Evolutionary conservation across 2,329 filamentous ascomycete genomes (phyloP).

Genomic region (Cytospora leucostoma): DNA sequence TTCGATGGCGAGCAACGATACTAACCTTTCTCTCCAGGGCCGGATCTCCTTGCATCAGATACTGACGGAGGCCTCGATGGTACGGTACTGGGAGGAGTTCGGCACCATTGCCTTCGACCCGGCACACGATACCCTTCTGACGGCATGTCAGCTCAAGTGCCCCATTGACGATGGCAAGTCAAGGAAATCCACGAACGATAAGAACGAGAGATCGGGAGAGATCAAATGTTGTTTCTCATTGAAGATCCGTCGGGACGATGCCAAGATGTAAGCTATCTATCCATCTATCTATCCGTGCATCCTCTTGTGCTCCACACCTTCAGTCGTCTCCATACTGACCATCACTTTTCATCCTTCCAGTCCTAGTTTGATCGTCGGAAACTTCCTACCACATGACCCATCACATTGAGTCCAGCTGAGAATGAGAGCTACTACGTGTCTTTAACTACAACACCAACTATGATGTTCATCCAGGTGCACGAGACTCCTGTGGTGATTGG

Average conservation of each 20-base stretch:
- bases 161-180: conserved; percentile 58
- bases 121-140: conserved; percentile 90
- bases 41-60: conserved; percentile 96
- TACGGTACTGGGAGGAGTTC: conserved; percentile 99
- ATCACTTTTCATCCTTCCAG: conserved; percentile 46
- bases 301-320: neutral
- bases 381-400: conserved; percentile 87
- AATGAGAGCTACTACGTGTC: neutral
- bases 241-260: conserved; percentile 89
- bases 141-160: conserved; percentile 87
- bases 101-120: conserved; percentile 96
- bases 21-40: conserved; percentile 58
- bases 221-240: conserved; percentile 98
- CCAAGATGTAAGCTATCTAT: conserved; percentile 79
- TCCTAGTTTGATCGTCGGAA: conserved; percentile 92
- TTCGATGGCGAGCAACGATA: conserved; percentile 16
- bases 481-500: neutral
- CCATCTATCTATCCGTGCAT: neutral
- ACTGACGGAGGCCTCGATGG: conserved; percentile 88
- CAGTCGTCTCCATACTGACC: neutral
- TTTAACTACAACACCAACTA: neutral
- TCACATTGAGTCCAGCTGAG: conserved; percentile 34
- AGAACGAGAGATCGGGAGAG: conserved; percentile 52
- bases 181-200: neutral
- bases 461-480: neutral